Evolutionary conservation across 768 basidiomycete genomes (phyloP), one percentile per base, ranked within the genome.

Genomic region (Cystobasidium tubakii): DNA sequence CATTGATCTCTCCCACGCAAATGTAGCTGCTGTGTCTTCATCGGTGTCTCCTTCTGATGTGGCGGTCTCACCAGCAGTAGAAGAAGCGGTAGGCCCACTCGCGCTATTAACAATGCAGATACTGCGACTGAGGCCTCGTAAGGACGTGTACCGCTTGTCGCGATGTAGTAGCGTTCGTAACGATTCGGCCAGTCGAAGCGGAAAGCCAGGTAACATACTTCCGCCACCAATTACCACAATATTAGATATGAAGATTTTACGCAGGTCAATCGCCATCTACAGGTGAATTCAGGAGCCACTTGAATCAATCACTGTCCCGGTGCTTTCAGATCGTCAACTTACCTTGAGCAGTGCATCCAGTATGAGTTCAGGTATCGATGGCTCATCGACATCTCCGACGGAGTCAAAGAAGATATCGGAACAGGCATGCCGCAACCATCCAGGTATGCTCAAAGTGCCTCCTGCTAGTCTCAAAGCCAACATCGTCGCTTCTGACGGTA

Each of bases 351-450:
- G 81, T 1, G 87, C 84, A 73, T 91, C 88, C 7, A 98, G 81
- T 13, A 97, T 85, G 31, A 88, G 85, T 79, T 93, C 91, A 0
- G 91, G 89, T 7, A 94, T 83, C 75, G 90, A 92, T 75, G 85
- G 86, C 81, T 92, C 90, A 77, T 95, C 92, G 12, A 91, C 88
- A 77, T 93, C 91, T 6, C 90, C 91, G 1, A 54, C 19, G 0
- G 88, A 88, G 79, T 91, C 90, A 75, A 96, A 97, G 12, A 97
- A 82, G 4, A 95, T 85, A 81, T 98, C 96, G 0, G 93, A 88
- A 0, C 89, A 89, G 17, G 94, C 85, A 80, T 98, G 95, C 53
- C 95, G 83, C 46, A 99, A 85, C 96, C 96, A 99, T 1, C 95
- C 95, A 0, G 95, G 95, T 54, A 98, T 86, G 55, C 90, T 84